These are phyloP conservation scores for Eucalyptus curtisii DNA, from an alignment of 345 rosid genomes.

Conservation along the genomic window DNA sequence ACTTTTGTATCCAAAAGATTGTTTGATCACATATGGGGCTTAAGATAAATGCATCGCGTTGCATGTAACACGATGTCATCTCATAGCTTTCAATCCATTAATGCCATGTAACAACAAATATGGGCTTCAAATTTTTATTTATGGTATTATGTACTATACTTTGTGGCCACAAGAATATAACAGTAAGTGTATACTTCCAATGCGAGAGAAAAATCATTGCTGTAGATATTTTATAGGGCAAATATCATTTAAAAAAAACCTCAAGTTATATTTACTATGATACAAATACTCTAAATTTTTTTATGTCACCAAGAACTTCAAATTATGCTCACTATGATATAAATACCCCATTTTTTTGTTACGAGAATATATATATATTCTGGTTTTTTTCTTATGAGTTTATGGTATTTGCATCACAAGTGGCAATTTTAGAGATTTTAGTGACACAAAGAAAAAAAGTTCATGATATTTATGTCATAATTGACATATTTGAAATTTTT, in stretches of 20 bases:
- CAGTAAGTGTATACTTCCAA: neutral
- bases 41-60: no score
- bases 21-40: no score
- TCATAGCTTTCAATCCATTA: neutral
- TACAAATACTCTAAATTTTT: neutral
- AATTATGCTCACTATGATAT: no score
- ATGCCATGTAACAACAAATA: neutral
- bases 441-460: neutral
- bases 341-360: no score
- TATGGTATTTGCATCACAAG: neutral
- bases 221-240: neutral
- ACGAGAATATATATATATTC: no score
- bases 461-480: fast-evolving
- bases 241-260: neutral
- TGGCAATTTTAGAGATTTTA: neutral
- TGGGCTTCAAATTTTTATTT: neutral
- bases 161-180: neutral
- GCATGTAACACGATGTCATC: neutral
- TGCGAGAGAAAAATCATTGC: neutral
- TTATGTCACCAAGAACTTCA: no score
- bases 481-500: no score
- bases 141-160: neutral
- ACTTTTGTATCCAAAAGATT: neutral
- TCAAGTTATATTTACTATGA: no score
- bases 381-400: no score